Percentiles rank a stretch among this genome's conserved stretches.
Evolutionary conservation across 2,329 filamentous ascomycete species (phyloP).

Genomic region (Mariannaea elegans): DNA sequence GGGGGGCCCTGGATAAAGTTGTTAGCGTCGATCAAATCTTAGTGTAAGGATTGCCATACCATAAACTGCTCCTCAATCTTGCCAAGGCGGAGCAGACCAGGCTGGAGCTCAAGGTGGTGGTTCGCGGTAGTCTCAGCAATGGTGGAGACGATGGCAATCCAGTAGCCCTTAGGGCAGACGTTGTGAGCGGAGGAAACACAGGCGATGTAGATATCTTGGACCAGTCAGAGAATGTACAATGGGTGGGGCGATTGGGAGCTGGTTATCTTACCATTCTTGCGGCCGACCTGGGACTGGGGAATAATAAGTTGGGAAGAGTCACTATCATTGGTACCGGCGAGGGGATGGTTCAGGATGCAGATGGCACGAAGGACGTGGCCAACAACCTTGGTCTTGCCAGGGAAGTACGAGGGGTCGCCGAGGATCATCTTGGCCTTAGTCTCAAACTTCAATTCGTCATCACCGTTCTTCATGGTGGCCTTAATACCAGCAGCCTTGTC

Average conservation of each 20-base stretch:
- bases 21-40: background rate
- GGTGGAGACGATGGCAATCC: constrained; percentile 97
- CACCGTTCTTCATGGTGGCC: constrained; percentile 94
- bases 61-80: constrained; percentile 97
- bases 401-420: constrained; percentile 96
- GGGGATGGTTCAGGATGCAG: constrained; percentile 95
- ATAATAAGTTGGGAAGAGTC: constrained; percentile 97
- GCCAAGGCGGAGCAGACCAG: constrained; percentile 91
- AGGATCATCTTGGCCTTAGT: constrained; percentile 97
- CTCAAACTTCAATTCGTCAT: constrained; percentile 92
- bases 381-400: constrained; percentile 84
- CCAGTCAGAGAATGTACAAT: constrained; percentile 16
- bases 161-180: constrained; percentile 98
- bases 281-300: constrained; percentile 94
- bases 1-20: constrained; percentile 67
- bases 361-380: constrained; percentile 96
- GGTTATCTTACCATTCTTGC: constrained; percentile 81
- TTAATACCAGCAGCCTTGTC: constrained; percentile 94
- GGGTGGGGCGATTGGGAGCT: background rate
- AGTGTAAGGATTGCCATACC: constrained; percentile 56
- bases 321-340: constrained; percentile 86
- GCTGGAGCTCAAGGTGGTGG: constrained; percentile 93
- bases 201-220: constrained; percentile 91
- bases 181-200: constrained; percentile 96
- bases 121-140: constrained; percentile 92